Evolutionary conservation across 2,329 filamentous ascomycete species (phyloP), one percentile per base, ranked within the genome.

Genomic region (Xylariaceae sp.): DNA sequence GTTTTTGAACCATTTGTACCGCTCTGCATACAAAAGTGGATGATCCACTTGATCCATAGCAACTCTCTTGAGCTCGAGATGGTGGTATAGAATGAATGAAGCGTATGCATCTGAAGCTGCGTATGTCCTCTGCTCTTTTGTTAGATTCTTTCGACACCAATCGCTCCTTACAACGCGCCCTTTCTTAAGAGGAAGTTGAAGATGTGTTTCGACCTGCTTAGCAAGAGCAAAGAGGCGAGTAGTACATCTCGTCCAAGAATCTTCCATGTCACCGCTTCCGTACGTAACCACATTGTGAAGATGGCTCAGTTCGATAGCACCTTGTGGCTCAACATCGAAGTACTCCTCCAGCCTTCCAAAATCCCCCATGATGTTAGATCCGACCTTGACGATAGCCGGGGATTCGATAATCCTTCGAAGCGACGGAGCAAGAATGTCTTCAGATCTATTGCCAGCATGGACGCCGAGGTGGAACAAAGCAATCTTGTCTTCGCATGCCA

Each of bases 61-160:
- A 22, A 11, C 42, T 12, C 16, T 6, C 16, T 44, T 44, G 7
- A 19, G 31, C 42, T 31, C 17, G 42, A 19, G 19, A 44, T 22
- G 16, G 22, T 44, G 19, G 42, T 44, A 44, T 12, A 44, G 42
- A n/a, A 44, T 44, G 42, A 44, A 44, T 6, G 16, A 12, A 16
- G 42, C 42, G 19, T 44, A 44, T 6, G 42, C 42, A 31, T 44
- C 42, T 22, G 42, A 44, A 31, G 42, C 42, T 12, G 42, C 42
- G 19, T 44, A 44, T 12, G 10, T 9, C 16, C 19, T 19, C 19
- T 44, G 42, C 11, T 6, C 17, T 19, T 44, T 44, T 12, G 19
- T 44, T 14, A 44, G 19, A 31, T 10, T 6, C 13, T 31, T 44
- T 19, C 42, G 42, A 28, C 42, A 22, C 42, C 42, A 44, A 19